phyloP scores from a whole-genome alignment of 495 filamentous ascomycete species.

The Melanomma pulvis-pyrius region DNA sequence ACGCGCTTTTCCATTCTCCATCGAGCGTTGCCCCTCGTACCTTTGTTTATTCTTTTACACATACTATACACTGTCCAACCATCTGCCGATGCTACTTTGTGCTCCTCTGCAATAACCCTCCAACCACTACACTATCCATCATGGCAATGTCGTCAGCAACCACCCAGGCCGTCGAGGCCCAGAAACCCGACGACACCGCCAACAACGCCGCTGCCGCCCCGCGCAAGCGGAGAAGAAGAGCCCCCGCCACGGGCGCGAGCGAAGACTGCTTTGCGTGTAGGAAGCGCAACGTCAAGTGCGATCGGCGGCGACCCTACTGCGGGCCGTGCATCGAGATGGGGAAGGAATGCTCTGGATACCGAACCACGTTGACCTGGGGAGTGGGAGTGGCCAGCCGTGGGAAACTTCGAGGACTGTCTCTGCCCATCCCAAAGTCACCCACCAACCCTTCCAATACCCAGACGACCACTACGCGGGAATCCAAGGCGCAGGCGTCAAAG shows the following conservation, averaged over 20 bases:
- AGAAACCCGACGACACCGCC: slow-evolving; percentile 21
- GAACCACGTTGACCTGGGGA: slow-evolving; percentile 96
- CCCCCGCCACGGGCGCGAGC: slow-evolving; percentile 83
- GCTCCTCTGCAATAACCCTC: slow-evolving; percentile 19
- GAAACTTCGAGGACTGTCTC: slow-evolving; percentile 85
- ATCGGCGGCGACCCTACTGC: slow-evolving; percentile 91
- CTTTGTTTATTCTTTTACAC: slow-evolving; percentile 32
- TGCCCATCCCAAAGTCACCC: slow-evolving; percentile 79
- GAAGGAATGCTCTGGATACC: slow-evolving; percentile 95
- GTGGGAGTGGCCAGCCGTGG: slow-evolving; percentile 95
- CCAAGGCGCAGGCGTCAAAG: slow-evolving; percentile 32
- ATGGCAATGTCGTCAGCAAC: slow-evolving; percentile 33
- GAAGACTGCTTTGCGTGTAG: slow-evolving; percentile 96
- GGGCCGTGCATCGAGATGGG: slow-evolving; percentile 89
- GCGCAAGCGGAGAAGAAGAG: slow-evolving; percentile 83
- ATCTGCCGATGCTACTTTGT: slow-evolving; percentile 28
- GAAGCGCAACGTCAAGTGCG: slow-evolving; percentile 80
- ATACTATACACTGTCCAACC: slow-evolving; percentile 30
- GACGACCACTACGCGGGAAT: slow-evolving; percentile 23
- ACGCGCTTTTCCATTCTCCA: slow-evolving; percentile 34
- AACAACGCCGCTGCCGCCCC: slow-evolving; percentile 42
- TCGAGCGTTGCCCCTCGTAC: slow-evolving; percentile 28
- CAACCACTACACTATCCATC: slow-evolving; percentile 7
- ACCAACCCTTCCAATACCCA: slow-evolving; percentile 39
- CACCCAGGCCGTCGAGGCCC: slow-evolving; percentile 32